Evolutionary conservation across 306 rosid genomes (phyloP).

Genomic region (Bauhinia variegata): DNA sequence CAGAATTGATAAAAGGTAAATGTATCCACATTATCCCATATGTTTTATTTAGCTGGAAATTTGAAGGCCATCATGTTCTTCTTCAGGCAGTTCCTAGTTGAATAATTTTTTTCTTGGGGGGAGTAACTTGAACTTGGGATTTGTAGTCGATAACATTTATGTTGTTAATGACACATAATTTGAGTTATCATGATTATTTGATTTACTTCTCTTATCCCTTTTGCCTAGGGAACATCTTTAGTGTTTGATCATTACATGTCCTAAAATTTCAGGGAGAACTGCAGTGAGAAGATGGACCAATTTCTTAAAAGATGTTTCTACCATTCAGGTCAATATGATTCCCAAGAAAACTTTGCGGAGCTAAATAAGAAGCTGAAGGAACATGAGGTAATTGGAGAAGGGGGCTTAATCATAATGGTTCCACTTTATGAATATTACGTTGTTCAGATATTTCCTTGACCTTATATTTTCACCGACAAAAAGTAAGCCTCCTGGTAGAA

Average conservation of each 20-base stretch:
- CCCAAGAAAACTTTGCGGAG: conserved; percentile 68
- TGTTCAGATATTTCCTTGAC: conserved; percentile 11
- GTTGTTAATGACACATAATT: conserved; percentile 4
- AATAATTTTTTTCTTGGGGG: background rate
- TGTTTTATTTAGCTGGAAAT: conserved; percentile 20
- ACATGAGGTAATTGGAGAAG: conserved; percentile 69
- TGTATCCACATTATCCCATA: background rate
- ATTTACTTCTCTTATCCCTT: background rate
- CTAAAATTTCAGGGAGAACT: conserved; percentile 71
- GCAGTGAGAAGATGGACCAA: conserved; percentile 79
- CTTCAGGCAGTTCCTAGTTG: background rate
- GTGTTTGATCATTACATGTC: conserved; percentile 11
- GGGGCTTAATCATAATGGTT: conserved; percentile 1
- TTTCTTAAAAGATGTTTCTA: conserved; percentile 88
- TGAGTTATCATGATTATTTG: conserved; percentile 3
- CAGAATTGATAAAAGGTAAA: conserved; percentile 84
- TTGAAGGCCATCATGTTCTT: background rate
- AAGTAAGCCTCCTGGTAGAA: background rate
- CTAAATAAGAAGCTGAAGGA: conserved; percentile 79
- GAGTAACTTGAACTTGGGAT: conserved; percentile 3
- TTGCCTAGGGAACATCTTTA: conserved; percentile 16
- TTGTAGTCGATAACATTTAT: conserved; percentile 10
- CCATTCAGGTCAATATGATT: conserved; percentile 94
- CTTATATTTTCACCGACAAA: conserved; percentile 2
- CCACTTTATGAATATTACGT: conserved; percentile 8